These are phyloP conservation scores for Arachnomyces sp. DNA, from an alignment of 2,329 filamentous ascomycete species.

Conservation along the genomic window DNA sequence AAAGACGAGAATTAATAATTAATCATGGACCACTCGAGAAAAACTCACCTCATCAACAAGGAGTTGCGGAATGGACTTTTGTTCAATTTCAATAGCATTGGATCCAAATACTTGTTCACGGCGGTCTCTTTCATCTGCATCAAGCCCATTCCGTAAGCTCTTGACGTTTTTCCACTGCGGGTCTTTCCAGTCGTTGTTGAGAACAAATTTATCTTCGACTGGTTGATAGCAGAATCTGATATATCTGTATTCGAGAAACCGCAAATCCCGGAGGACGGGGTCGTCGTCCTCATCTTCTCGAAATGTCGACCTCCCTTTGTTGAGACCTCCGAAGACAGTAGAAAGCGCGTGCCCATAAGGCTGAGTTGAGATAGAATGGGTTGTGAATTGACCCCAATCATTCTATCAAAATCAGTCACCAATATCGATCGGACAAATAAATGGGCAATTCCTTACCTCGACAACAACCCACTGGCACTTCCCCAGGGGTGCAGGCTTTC, in stretches of 20 bases:
- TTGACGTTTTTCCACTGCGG: slow-evolving; percentile 75
- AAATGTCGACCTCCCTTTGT: slow-evolving; percentile 50
- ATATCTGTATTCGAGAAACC: slow-evolving; percentile 84
- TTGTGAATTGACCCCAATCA: slow-evolving; percentile 85
- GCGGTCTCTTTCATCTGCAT: slow-evolving; percentile 76
- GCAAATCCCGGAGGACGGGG: slow-evolving; percentile 65
- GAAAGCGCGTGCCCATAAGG: slow-evolving; percentile 55
- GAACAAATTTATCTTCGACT: slow-evolving; percentile 74
- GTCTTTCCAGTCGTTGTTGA: slow-evolving; percentile 89
- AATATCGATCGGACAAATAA: slow-evolving; percentile 4
- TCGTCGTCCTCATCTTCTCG: slow-evolving; percentile 66
- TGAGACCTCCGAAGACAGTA: slow-evolving; percentile 44
- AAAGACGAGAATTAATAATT: slow-evolving; percentile 15
- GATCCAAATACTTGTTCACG: slow-evolving; percentile 80
- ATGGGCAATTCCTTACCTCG: slow-evolving; percentile 48
- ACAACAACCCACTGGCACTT: slow-evolving; percentile 87
- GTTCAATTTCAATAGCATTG: slow-evolving; percentile 86
- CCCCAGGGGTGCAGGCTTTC: slow-evolving; percentile 57
- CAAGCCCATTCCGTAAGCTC: slow-evolving; percentile 67
- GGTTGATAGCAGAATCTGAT: slow-evolving; percentile 90
- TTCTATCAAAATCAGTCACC: slow-evolving; percentile 49
- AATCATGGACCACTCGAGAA: slow-evolving; percentile 3
- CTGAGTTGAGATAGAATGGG: slow-evolving; percentile 59
- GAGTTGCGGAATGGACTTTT: slow-evolving; percentile 75
- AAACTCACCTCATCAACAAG: slow-evolving; percentile 70